A percentile compares a stretch with the other conserved stretches of the same genome.
These are phyloP conservation scores for Wickerhamiella parazyma DNA, from an alignment of 805 yeast genomes.

Conservation along the genomic window DNA sequence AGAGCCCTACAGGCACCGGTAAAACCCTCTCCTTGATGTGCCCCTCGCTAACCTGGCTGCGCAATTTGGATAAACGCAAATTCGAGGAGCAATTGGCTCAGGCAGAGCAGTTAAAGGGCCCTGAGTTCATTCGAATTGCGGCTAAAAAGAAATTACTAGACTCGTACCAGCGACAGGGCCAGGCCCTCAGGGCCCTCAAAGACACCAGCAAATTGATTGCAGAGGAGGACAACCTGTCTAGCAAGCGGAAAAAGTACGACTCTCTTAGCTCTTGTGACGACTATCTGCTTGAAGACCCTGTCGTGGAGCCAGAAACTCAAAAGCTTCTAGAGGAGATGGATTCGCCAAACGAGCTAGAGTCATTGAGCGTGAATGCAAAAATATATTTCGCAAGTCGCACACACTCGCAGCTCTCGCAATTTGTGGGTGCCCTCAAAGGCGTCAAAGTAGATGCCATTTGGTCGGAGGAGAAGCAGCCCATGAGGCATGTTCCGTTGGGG, in stretches of 20 bases:
- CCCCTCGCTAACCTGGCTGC: constrained; percentile 70
- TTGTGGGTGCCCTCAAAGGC: constrained; percentile 53
- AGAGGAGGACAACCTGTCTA: background rate
- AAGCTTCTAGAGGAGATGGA: constrained; percentile 7
- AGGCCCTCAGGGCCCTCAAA: constrained; percentile 13
- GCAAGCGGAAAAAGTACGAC: background rate
- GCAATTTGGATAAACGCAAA: constrained; percentile 28
- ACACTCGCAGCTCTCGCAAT: constrained; percentile 77
- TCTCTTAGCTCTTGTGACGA: background rate
- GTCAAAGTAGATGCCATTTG: constrained; percentile 55
- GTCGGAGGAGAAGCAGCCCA: constrained; percentile 33
- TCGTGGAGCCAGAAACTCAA: constrained; percentile 9
- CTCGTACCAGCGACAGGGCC: constrained; percentile 13
- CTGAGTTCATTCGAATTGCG: constrained; percentile 49
- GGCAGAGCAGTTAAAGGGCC: constrained; percentile 40
- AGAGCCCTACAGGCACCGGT: constrained; percentile 89
- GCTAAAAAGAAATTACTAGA: constrained; percentile 22
- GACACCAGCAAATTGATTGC: background rate
- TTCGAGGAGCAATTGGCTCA: constrained; percentile 13
- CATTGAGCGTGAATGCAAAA: constrained; percentile 28
- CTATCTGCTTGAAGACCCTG: constrained; percentile 10
- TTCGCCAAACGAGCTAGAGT: constrained; percentile 5
- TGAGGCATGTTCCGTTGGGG: constrained; percentile 60
- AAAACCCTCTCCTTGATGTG: constrained; percentile 81
- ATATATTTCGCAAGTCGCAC: constrained; percentile 74